These are phyloP conservation scores for Durotheca rogersii DNA, from an alignment of 495 filamentous ascomycete genomes.

Conservation along the genomic window DNA sequence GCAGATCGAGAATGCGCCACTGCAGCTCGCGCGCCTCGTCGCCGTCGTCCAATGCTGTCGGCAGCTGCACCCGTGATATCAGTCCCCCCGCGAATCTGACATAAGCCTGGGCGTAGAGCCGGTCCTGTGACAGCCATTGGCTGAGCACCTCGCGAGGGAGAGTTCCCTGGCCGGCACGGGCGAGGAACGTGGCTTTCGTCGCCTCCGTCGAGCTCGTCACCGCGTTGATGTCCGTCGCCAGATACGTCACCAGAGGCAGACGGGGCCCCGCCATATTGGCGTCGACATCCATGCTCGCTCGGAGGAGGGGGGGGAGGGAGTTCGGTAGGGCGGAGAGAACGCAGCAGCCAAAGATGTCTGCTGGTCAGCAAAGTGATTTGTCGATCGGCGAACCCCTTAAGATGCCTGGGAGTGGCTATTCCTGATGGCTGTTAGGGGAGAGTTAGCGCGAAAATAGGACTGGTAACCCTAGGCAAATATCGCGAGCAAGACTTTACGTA, in stretches of 20 bases:
- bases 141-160: slow-evolving; percentile 57
- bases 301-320: slow-evolving; percentile 22
- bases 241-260: no score
- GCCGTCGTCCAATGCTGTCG: slow-evolving; percentile 31
- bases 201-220: slow-evolving; percentile 58
- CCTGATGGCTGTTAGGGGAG: no score
- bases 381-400: no score
- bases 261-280: no score
- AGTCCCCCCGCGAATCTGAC: slow-evolving; percentile 67
- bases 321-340: slow-evolving; percentile 23
- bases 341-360: neutral
- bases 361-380: neutral
- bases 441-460: no score
- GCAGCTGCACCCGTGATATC: slow-evolving; percentile 62
- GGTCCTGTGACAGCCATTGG: slow-evolving; percentile 74
- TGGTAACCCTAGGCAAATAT: slow-evolving; percentile 1
- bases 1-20: slow-evolving; percentile 58
- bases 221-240: no score
- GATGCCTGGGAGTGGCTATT: no score
- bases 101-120: slow-evolving; percentile 72
- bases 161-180: slow-evolving; percentile 62
- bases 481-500: slow-evolving; percentile 20
- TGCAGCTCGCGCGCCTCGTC: slow-evolving; percentile 45
- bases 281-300: no score
- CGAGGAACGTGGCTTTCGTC: slow-evolving; percentile 69